Conservation (phyloP, 2,329 filamentous ascomycete genomes). For the Cryphonectria parasitica region DNA sequence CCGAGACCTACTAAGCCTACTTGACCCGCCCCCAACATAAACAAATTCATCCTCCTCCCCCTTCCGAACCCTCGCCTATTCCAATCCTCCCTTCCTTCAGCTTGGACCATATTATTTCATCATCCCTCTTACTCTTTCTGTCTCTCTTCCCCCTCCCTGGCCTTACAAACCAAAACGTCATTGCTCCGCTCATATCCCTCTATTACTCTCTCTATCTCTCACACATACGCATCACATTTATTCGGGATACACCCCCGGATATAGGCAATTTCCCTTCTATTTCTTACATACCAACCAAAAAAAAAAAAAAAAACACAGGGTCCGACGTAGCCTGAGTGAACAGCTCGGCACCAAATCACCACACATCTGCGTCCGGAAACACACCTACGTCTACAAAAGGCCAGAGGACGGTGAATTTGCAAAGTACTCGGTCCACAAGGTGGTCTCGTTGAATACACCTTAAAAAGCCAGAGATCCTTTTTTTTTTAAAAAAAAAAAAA, state of each 20-base stretch:
- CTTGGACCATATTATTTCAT: constrained; percentile 3
- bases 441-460: constrained; percentile 23
- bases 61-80: background rate
- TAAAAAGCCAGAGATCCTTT: background rate
- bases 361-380: constrained; percentile 21
- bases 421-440: constrained; percentile 27
- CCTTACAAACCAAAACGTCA: background rate
- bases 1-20: background rate
- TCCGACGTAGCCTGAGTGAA: constrained; percentile 21
- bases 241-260: background rate
- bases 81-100: constrained; percentile 1
- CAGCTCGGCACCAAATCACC: constrained; percentile 19
- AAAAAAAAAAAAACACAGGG: constrained; percentile 16
- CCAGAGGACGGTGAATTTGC: constrained; percentile 35
- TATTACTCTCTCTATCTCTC: background rate
- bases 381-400: constrained; percentile 24
- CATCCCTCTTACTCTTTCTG: background rate
- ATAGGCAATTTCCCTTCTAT: background rate
- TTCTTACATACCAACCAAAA: background rate
- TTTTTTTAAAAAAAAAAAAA: background rate
- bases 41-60: background rate
- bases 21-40: background rate
- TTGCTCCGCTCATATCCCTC: no score
- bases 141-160: background rate
- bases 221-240: background rate